Percentiles rank a stretch among this genome's conserved stretches.
These are phyloP conservation scores for Dictyostelium brefeldianum DNA, from an alignment of 78 protist genomes.

Conservation along the genomic window DNA sequence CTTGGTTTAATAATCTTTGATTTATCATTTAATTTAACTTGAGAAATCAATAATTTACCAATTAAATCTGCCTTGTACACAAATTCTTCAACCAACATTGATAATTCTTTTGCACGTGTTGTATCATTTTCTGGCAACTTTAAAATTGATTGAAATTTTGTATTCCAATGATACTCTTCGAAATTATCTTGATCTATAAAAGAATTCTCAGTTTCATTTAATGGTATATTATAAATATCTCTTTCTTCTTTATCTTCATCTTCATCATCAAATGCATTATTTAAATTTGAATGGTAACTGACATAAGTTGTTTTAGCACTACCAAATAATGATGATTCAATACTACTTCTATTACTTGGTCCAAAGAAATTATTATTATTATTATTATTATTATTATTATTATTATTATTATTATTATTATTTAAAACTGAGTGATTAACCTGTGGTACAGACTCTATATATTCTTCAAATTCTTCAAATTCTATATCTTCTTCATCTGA, in stretches of 20 bases:
- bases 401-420: too few species aligned
- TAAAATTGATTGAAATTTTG: slow-evolving; percentile 6
- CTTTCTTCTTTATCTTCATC: not conserved
- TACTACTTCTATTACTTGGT: too few species aligned
- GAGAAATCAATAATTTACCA: slow-evolving; percentile 81
- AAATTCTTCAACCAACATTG: slow-evolving; percentile 44
- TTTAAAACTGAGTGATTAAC: too few species aligned
- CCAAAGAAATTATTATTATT: too few species aligned
- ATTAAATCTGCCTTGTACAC: slow-evolving; percentile 60
- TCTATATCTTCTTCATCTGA: too few species aligned
- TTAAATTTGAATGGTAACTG: too few species aligned
- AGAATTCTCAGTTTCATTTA: not conserved
- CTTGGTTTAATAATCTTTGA: slow-evolving; percentile 70
- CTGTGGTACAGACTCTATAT: too few species aligned
- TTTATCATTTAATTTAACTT: slow-evolving; percentile 33
- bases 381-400: too few species aligned
- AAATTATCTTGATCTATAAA: too few species aligned
- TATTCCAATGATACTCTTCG: slow-evolving; percentile 22
- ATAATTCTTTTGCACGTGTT: not conserved
- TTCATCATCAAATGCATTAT: not conserved
- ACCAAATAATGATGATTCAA: too few species aligned
- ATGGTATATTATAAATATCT: not conserved
- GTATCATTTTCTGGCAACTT: not conserved
- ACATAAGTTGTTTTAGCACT: too few species aligned
- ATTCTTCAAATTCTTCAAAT: too few species aligned